Base-by-base conservation (phyloP, 2,329 filamentous ascomycete species). In the Talaromyces sp. region DNA sequence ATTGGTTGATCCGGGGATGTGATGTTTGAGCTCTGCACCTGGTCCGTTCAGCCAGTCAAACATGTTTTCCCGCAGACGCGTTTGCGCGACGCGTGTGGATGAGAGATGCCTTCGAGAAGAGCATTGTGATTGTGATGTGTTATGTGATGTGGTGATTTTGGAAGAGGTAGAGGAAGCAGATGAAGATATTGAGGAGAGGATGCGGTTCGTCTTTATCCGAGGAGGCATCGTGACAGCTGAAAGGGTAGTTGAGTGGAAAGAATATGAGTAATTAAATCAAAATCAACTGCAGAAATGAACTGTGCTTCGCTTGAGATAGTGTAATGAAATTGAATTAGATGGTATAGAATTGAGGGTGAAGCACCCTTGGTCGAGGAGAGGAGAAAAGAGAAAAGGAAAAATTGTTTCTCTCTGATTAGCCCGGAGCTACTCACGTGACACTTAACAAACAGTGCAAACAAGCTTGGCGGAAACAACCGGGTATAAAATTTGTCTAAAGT, bases 1-100 rank as follows among this genome's bases (percentile, higher is more conserved):
- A 66, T 76, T 77, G 41, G 71, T 74, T 50, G 67, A 43, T 7
- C 75, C 74, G 16, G 76, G 74, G 13, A 69, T 64, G 60, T 77
- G 72, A 45, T 73, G 66, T 58, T 75, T 77, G 8, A 76, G 62
- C 9, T 65, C 66, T 37, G 73, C 67, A 52, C 76, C 77, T 62
- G 75, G 70, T 19, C 67, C 67, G 66, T 84, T 82, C 43, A 89
- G 79, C 87, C 87, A 89, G 67, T 78, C 76, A 70, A 83, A 86
- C 80, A 88, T 87, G 59, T 82, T 76, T 65, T 80, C 77, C 66
- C 85, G 83, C 48, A 84, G 79, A 68, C 78, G 78, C 50, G 84
- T 87, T 64, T 79, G 76, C 35, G 72, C 47, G 54, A 71, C 68
- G 54, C 69, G 64, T 7, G 75, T 74, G n/a, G 70, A 73, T 19